Conservation (phyloP, 805 yeast genomes). For the Candida stauntonica region DNA sequence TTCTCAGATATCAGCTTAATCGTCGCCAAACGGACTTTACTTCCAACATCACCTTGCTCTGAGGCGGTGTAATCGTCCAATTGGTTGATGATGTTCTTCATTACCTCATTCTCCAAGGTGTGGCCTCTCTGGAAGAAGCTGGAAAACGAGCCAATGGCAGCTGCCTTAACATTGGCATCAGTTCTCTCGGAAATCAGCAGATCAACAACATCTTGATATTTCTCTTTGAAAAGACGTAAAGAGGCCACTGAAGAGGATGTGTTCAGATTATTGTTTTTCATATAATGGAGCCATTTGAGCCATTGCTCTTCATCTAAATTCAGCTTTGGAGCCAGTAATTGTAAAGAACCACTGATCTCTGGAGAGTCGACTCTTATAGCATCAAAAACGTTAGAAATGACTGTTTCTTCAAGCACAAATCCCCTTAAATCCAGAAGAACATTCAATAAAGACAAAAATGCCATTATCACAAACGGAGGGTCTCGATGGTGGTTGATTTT, state of each 20-base stretch:
- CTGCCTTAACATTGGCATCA: conserved; percentile 15
- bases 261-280: conserved; percentile 35
- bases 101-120: background rate
- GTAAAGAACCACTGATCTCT: conserved; percentile 8
- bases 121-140: conserved; percentile 5
- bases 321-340: conserved; percentile 14
- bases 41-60: conserved; percentile 90
- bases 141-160: conserved; percentile 18
- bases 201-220: conserved; percentile 9
- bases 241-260: conserved; percentile 36
- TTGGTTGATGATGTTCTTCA: conserved; percentile 29
- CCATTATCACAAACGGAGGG: conserved; percentile 19
- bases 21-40: conserved; percentile 56
- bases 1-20: conserved; percentile 36
- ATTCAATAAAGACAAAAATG: conserved; percentile 25
- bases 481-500: conserved; percentile 24
- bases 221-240: conserved; percentile 10
- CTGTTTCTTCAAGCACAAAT: conserved; percentile 1
- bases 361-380: conserved; percentile 19
- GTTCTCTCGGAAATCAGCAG: conserved; percentile 24
- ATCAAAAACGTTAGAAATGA: conserved; percentile 20
- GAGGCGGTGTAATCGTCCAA: conserved; percentile 77
- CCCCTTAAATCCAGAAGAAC: conserved; percentile 2
- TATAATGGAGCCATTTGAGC: conserved; percentile 33
- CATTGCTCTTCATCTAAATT: conserved; percentile 7